phyloP scores from a whole-genome alignment of 2,329 filamentous ascomycete species.

The Pseudofabraea citricarpa region DNA sequence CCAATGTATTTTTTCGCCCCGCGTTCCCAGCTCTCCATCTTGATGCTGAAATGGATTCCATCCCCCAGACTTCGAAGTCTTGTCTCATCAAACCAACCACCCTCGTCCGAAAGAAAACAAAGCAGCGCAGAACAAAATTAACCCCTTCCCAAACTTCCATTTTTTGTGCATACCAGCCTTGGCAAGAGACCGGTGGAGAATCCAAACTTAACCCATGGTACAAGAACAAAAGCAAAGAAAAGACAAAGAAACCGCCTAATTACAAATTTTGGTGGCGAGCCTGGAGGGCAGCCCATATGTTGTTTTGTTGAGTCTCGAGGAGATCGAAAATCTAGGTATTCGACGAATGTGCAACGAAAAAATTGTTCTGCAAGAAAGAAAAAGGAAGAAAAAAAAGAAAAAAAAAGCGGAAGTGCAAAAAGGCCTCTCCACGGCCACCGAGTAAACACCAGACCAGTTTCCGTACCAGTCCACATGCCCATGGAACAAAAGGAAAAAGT shows the following conservation, averaged over 20 bases:
- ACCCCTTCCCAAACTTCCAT: slow-evolving; percentile 18
- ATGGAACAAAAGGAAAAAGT: slow-evolving; percentile 27
- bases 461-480: slow-evolving; percentile 28
- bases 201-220: slow-evolving; percentile 25
- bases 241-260: slow-evolving; percentile 29
- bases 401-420: slow-evolving; percentile 24
- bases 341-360: slow-evolving; percentile 24
- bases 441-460: slow-evolving; percentile 31
- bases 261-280: slow-evolving; percentile 29
- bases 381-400: slow-evolving; percentile 22
- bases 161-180: slow-evolving; percentile 25
- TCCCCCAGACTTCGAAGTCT: no score
- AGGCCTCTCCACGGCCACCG: slow-evolving; percentile 23
- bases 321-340: slow-evolving; percentile 22
- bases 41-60: no score
- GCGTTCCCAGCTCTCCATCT: no score
- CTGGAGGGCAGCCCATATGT: slow-evolving; percentile 20
- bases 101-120: no score
- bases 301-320: slow-evolving; percentile 20
- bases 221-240: slow-evolving; percentile 30
- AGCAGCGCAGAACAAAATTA: slow-evolving; percentile 12
- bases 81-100: no score
- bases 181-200: slow-evolving; percentile 12
- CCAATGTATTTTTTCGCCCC: no score
- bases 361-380: slow-evolving; percentile 23